These are phyloP conservation scores for Plantago lanceolata DNA, from an alignment of 305 asterid genomes.

Conservation along the genomic window DNA sequence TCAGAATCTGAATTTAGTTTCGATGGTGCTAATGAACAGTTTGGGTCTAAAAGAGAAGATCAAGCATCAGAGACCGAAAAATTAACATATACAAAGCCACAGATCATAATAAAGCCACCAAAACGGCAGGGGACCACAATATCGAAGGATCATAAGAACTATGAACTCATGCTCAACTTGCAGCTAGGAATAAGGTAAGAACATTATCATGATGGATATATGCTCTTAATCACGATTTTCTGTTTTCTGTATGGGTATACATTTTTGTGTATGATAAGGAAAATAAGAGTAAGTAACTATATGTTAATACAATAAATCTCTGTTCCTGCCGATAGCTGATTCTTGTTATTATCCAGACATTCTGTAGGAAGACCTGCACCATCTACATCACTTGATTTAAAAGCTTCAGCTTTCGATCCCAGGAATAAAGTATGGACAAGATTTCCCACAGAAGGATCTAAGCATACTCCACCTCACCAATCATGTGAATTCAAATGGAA, in stretches of 20 bases:
- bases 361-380: slow-evolving; percentile 83
- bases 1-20: slow-evolving; percentile 50
- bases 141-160: slow-evolving; percentile 74
- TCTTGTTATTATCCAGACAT: slow-evolving; percentile 55
- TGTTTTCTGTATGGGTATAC: too few species aligned
- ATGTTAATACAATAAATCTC: neutral
- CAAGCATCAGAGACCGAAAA: slow-evolving; percentile 35
- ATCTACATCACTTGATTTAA: slow-evolving; percentile 72
- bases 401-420: slow-evolving; percentile 79
- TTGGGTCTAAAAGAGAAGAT: slow-evolving; percentile 37
- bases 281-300: neutral
- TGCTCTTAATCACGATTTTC: neutral
- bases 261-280: neutral
- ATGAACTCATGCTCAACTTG: slow-evolving; percentile 81
- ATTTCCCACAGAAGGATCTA: slow-evolving; percentile 85
- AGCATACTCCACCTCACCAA: slow-evolving; percentile 77
- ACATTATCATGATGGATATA: neutral
- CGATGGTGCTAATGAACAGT: slow-evolving; percentile 34
- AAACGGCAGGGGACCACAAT: slow-evolving; percentile 61
- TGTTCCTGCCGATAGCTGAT: slow-evolving; percentile 24
- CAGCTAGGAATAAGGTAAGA: slow-evolving; percentile 82
- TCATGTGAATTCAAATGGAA: slow-evolving; percentile 87
- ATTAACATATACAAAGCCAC: slow-evolving; percentile 29
- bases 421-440: slow-evolving; percentile 85
- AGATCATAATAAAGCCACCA: slow-evolving; percentile 45